Percentiles rank a stretch among this genome's conserved stretches.
phyloP scores from a whole-genome alignment of 306 rosid genomes.

The Cicer judaicum region DNA sequence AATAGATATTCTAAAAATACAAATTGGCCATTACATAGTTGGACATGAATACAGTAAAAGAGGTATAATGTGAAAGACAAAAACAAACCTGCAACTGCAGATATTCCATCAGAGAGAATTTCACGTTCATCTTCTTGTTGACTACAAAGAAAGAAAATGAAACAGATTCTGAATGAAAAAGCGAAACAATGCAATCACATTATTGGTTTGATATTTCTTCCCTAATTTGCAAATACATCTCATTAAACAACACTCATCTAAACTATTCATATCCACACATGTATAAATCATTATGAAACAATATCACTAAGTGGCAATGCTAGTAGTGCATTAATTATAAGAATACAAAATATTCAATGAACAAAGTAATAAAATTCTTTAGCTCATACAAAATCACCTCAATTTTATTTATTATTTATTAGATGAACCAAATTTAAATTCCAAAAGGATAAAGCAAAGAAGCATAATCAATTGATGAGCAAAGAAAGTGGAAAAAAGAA shows the following conservation, averaged over 20 bases:
- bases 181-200: neutral
- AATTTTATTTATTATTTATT: neutral
- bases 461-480: no score
- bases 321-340: no score
- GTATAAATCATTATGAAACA: neutral
- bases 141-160: conserved; percentile 53
- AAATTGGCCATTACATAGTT: neutral
- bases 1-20: conserved; percentile 2
- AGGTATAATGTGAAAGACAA: conserved; percentile 40
- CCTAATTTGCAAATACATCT: conserved; percentile 11
- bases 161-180: conserved; percentile 41
- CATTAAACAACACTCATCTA: conserved; percentile 12
- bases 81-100: conserved; percentile 75
- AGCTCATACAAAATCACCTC: neutral
- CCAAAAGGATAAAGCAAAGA: neutral
- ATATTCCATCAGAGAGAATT: conserved; percentile 52
- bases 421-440: neutral
- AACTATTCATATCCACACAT: neutral
- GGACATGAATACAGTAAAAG: conserved; percentile 20
- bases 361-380: neutral
- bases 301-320: neutral
- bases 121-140: conserved; percentile 66
- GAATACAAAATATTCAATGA: no score
- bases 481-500: conserved; percentile 16
- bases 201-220: conserved; percentile 8